phyloP scores from a whole-genome alignment of 192 early-diverging fungal genomes.

The Umbelopsis ramanniana region DNA sequence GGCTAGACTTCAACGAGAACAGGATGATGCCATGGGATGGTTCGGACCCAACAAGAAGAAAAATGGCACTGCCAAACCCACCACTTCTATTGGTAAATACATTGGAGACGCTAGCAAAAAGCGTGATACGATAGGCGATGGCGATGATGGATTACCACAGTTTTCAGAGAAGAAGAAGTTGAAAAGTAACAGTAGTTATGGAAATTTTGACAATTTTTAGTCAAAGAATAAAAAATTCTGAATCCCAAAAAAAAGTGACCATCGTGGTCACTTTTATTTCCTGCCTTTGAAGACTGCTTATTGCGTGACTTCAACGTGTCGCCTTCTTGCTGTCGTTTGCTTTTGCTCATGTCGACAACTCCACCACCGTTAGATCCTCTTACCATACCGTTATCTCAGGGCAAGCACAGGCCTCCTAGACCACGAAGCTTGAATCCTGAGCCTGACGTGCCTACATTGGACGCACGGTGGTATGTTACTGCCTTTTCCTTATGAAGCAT shows the following conservation, averaged over 20 bases:
- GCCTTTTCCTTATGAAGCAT: not conserved
- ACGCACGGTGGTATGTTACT: constrained; percentile 28
- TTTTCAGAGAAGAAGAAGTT: constrained; percentile 43
- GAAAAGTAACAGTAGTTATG: constrained; percentile 37
- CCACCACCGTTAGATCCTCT: not conserved
- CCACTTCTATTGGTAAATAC: constrained; percentile 67
- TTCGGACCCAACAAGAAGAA: constrained; percentile 65
- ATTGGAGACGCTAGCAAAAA: constrained; percentile 39
- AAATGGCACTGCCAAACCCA: constrained; percentile 33
- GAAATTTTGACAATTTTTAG: constrained; percentile 45
- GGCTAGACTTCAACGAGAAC: constrained; percentile 53
- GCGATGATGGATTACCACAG: not conserved
- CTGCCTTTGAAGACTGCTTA: not conserved
- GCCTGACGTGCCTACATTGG: constrained; percentile 27
- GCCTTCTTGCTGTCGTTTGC: not conserved
- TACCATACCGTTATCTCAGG: not conserved
- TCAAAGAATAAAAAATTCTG: not conserved
- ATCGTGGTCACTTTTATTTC: not conserved
- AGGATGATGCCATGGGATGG: constrained; percentile 73
- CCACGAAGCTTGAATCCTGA: constrained; percentile 34
- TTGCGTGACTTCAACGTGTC: not conserved
- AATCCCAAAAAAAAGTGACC: not conserved
- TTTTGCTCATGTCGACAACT: constrained; percentile 15
- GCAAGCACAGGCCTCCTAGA: constrained; percentile 17
- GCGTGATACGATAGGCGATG: constrained; percentile 17